These are phyloP conservation scores for Lipomyces yamanashiensis DNA, from an alignment of 805 yeast species.

Conservation along the genomic window DNA sequence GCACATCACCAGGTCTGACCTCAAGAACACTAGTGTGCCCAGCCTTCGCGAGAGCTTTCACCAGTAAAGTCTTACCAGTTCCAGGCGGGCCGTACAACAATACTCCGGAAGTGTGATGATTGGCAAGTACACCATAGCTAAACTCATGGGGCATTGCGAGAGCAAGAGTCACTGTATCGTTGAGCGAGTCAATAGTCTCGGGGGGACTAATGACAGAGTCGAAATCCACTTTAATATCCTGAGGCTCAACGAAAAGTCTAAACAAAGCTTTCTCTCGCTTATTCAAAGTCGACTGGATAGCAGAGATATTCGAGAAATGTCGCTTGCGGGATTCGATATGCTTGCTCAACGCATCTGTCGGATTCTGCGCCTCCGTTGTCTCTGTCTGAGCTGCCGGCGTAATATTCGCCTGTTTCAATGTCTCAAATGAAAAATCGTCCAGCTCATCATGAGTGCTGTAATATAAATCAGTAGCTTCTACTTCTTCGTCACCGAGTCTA, in stretches of 20 bases:
- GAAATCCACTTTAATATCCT: slow-evolving; percentile 25
- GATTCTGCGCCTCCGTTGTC: not conserved
- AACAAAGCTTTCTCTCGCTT: slow-evolving; percentile 27
- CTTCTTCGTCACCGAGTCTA: not conserved
- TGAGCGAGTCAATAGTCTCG: slow-evolving; percentile 26
- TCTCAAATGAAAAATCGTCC: slow-evolving; percentile 1
- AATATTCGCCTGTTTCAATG: not conserved
- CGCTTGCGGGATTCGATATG: slow-evolving; percentile 14
- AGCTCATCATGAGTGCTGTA: slow-evolving; percentile 16
- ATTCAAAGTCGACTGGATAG: slow-evolving; percentile 16
- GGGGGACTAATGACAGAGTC: slow-evolving; percentile 26
- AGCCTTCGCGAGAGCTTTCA: slow-evolving; percentile 97
- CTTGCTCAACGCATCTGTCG: slow-evolving; percentile 9
- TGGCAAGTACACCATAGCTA: slow-evolving; percentile 32
- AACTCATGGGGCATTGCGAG: slow-evolving; percentile 34
- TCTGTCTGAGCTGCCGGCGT: not conserved
- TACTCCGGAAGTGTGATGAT: slow-evolving; percentile 76
- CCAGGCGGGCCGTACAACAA: slow-evolving; percentile 98
- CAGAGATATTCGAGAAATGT: slow-evolving; percentile 2
- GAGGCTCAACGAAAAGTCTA: slow-evolving; percentile 24
- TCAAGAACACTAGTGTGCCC: slow-evolving; percentile 97
- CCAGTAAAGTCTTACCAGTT: slow-evolving; percentile 93
- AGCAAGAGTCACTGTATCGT: slow-evolving; percentile 27
- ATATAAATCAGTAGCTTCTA: not conserved
- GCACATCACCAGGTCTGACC: slow-evolving; percentile 97